Percentiles rank a stretch among this genome's conserved stretches.
Evolutionary conservation across 805 yeast genomes (phyloP).

Genomic region (Kodamaea leandrae): DNA sequence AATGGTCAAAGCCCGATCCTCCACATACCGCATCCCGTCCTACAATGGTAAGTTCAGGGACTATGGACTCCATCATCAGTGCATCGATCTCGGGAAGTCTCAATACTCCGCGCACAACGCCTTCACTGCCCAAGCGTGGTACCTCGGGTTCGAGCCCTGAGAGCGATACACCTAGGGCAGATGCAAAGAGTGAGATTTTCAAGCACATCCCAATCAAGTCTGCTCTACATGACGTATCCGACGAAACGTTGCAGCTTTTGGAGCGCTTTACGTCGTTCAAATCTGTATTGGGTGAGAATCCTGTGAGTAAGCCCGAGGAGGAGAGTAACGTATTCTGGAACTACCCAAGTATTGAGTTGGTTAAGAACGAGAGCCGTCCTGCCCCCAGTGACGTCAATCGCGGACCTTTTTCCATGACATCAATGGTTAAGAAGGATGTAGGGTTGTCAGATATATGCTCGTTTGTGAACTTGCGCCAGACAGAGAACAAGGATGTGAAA

Average conservation of each 20-base stretch:
- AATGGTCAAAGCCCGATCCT: too few relatives aligned
- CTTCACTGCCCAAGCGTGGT: not conserved
- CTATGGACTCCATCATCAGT: not conserved
- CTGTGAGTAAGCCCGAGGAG: conserved; percentile 5
- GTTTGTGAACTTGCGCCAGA: conserved; percentile 11
- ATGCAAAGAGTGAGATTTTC: conserved; percentile 3
- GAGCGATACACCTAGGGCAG: not conserved
- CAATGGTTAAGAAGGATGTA: conserved; percentile 16
- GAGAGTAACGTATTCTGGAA: conserved; percentile 9
- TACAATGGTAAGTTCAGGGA: too few relatives aligned
- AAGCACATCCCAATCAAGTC: conserved; percentile 3
- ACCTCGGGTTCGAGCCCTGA: not conserved
- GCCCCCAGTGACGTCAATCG: conserved; percentile 12
- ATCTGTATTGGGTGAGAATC: conserved; percentile 16
- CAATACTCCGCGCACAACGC: not conserved
- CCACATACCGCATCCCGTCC: too few relatives aligned
- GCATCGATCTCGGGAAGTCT: not conserved
- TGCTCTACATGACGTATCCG: not conserved
- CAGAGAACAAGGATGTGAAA: conserved; percentile 14
- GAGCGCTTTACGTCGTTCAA: conserved; percentile 7
- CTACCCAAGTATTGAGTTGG: conserved; percentile 11
- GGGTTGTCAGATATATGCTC: conserved; percentile 17
- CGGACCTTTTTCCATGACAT: conserved; percentile 18
- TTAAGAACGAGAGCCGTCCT: conserved; percentile 7
- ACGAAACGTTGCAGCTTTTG: not conserved